A percentile compares a stretch with the other conserved stretches of the same genome.
These are phyloP conservation scores for Penicillium goetzii DNA, from an alignment of 495 filamentous ascomycete species.

Conservation along the genomic window DNA sequence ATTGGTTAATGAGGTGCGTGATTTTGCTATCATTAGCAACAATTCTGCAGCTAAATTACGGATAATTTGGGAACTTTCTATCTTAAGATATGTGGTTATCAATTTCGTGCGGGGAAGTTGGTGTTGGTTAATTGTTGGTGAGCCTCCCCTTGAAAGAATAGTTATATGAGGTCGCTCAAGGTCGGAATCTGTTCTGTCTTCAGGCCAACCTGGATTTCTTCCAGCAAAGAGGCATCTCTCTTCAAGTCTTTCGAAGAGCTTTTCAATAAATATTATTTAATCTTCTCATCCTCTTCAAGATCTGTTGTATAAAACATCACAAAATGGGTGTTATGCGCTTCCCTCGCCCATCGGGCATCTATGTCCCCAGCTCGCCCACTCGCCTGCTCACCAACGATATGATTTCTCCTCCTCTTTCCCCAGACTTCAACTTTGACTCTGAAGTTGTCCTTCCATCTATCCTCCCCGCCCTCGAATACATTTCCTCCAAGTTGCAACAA, in stretches of 20 bases:
- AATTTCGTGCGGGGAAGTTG: conserved; percentile 25
- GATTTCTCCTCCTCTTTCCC: conserved; percentile 50
- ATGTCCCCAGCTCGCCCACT: conserved; percentile 42
- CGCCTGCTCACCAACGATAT: conserved; percentile 46
- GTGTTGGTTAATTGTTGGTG: conserved; percentile 18
- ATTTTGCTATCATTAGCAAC: conserved; percentile 37
- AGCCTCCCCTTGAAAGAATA: neutral
- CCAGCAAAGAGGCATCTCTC: conserved; percentile 5
- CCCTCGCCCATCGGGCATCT: conserved; percentile 47
- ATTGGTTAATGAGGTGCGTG: conserved; percentile 15
- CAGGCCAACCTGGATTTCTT: conserved; percentile 9
- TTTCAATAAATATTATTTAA: neutral
- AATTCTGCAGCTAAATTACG: conserved; percentile 19
- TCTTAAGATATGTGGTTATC: conserved; percentile 14
- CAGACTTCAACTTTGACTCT: conserved; percentile 48
- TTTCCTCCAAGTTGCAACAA: conserved; percentile 52
- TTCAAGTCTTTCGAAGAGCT: neutral
- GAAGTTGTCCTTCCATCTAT: conserved; percentile 46
- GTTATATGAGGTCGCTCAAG: conserved; percentile 25
- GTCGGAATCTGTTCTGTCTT: neutral
- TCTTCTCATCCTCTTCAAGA: neutral
- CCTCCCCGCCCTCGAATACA: conserved; percentile 53
- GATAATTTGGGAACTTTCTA: conserved; percentile 24
- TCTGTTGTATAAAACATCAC: conserved; percentile 6
- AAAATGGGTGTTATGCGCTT: conserved; percentile 50